Evolutionary conservation across 345 rosid genomes (phyloP), one percentile per base, ranked within the genome.

Genomic region (Turnera subulata): DNA sequence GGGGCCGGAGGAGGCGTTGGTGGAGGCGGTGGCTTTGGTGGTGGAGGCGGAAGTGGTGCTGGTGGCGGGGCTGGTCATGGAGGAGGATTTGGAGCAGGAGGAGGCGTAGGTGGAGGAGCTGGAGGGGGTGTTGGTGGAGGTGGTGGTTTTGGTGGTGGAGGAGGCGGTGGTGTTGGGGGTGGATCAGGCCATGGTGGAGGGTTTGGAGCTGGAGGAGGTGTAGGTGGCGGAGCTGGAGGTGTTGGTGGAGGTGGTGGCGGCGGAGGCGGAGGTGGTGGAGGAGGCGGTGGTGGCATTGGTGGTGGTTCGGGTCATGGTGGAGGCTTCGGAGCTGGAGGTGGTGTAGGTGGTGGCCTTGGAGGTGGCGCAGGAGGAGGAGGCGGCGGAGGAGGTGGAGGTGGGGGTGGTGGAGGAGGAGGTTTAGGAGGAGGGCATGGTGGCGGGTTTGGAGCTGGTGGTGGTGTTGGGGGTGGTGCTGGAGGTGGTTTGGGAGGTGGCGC

Each of bases 301-400:
- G 81, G 81, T 18, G 88, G 88, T 9, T 69, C 78, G 10, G 88
- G 88, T 16, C 78, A 76, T 0, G 85, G 80, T 0, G 82, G 89
- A 6, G 83, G 90, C 5, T 66, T 73, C 5, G 82, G 82, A 44
- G 82, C 76, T 21, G 69, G 76, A 13, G 50, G 48, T 0, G 69
- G 76, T 24, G 45, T 46, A 0, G 69, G 72, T 0, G 64, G 71
- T 20, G 76, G 76, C 6, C 25, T 37, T 6, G 76, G 71, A 11
- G 64, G 46, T 3, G 87, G 86, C 0, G n/a, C n/a, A n/a, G n/a
- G n/a, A n/a, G n/a, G n/a, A n/a, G n/a, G n/a, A n/a, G 73, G 71
- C 0, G 85, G 79, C 0, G 68, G 20, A 15, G 85, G 78, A 14
- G 56, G 72, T 5, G 80, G 83, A 11, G 65, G 53, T 8, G 82